A percentile compares a stretch with the other conserved stretches of the same genome.
Conservation (phyloP, 805 yeast species). For the Ogataea paraovalis region DNA sequence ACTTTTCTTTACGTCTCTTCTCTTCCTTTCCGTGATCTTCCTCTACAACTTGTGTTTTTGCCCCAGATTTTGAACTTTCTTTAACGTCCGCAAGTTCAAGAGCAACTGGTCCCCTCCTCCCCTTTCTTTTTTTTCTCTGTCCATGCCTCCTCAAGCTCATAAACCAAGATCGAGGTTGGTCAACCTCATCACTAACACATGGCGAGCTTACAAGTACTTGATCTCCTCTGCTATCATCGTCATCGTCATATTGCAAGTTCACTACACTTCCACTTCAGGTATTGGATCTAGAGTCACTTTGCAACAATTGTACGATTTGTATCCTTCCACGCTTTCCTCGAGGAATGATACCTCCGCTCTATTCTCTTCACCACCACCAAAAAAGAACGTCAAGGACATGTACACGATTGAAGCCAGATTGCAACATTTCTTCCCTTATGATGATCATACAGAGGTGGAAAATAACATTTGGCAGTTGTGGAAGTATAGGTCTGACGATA, state of each 20-base stretch:
- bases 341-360: conserved; percentile 1
- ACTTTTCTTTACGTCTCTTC: too few relatives aligned
- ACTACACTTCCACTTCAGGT: not conserved
- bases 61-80: too few relatives aligned
- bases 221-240: conserved; percentile 6
- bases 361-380: conserved; percentile 14
- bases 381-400: conserved; percentile 19
- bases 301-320: conserved; percentile 5
- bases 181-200: not conserved
- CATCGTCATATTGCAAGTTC: conserved; percentile 5
- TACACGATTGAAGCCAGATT: conserved; percentile 26
- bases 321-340: conserved; percentile 5
- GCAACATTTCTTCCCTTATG: conserved; percentile 23
- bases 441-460: conserved; percentile 21
- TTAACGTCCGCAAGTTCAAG: too few relatives aligned
- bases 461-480: conserved; percentile 31
- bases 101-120: too few relatives aligned
- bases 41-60: too few relatives aligned
- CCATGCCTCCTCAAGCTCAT: not conserved
- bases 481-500: conserved; percentile 22
- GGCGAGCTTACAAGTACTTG: conserved; percentile 10
- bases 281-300: not conserved
- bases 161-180: not conserved
- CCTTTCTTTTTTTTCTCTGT: too few relatives aligned
- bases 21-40: too few relatives aligned